Conservation (phyloP, 345 rosid species). For the Acer saccharum region DNA sequence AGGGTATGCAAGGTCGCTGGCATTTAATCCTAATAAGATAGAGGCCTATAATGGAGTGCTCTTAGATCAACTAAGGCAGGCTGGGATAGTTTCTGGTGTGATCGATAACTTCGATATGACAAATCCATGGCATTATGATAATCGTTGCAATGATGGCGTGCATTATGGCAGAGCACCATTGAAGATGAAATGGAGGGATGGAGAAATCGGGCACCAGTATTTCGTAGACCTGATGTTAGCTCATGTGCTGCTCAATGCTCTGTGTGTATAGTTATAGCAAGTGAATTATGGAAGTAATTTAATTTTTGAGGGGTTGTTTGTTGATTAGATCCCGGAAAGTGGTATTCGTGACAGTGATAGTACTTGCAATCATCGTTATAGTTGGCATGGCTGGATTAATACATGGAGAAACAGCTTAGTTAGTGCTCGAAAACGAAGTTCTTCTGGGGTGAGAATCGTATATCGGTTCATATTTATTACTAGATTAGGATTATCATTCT, state of each 20-base stretch:
- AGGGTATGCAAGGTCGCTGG: conserved; percentile 73
- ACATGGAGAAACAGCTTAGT: conserved; percentile 13
- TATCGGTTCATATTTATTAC: conserved; percentile 6
- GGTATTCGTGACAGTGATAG: background rate
- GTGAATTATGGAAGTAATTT: background rate
- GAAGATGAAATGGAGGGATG: conserved; percentile 88
- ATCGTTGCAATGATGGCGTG: conserved; percentile 87
- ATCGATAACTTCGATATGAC: conserved; percentile 92
- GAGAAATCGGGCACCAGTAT: conserved; percentile 93
- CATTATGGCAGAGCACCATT: conserved; percentile 91
- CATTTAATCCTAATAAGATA: conserved; percentile 89
- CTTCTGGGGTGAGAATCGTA: conserved; percentile 2
- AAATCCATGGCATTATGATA: conserved; percentile 92
- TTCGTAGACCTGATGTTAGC: conserved; percentile 95
- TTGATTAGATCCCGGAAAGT: conserved; percentile 4
- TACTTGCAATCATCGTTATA: conserved; percentile 1
- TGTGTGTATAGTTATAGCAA: conserved; percentile 50
- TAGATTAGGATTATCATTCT: conserved; percentile 27
- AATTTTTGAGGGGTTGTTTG: background rate
- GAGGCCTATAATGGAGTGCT: conserved; percentile 76
- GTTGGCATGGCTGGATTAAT: background rate
- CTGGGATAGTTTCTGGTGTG: conserved; percentile 62
- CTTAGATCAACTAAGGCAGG: conserved; percentile 67
- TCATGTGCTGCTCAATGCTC: conserved; percentile 76
- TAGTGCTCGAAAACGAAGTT: conserved; percentile 7